A percentile compares a stretch with the other conserved stretches of the same genome.
Conservation (phyloP, 495 filamentous ascomycete genomes). For the Neurospora intermedia region DNA sequence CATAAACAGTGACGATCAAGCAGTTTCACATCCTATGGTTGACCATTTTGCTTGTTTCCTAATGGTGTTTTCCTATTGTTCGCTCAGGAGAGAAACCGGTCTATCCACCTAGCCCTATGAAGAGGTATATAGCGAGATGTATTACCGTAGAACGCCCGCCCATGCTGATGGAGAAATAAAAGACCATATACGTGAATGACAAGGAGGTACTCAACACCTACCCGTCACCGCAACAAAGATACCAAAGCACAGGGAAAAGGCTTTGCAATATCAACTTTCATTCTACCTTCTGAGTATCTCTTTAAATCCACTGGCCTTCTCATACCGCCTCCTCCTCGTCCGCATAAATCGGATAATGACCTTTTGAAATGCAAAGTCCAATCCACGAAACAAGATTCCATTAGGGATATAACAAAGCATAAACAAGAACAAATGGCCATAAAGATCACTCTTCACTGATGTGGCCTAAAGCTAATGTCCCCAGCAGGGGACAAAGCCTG, state of each 20-base stretch:
- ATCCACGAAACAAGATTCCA: not conserved
- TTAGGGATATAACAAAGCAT: not conserved
- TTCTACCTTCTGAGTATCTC: not conserved
- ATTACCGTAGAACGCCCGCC: not conserved
- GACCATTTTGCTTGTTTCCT: not conserved
- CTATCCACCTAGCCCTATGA: not conserved
- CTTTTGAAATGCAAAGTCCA: not conserved
- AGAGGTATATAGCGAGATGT: not conserved
- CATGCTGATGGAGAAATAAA: not conserved
- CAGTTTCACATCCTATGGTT: not conserved
- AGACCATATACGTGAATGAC: not conserved
- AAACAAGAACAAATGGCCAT: conserved; percentile 7
- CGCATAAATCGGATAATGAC: not conserved
- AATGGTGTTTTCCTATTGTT: not conserved
- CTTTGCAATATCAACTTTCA: not conserved
- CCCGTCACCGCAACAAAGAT: not conserved
- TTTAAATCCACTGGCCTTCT: not conserved
- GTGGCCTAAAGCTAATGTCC: not conserved
- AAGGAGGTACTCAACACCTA: not conserved
- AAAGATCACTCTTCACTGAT: conserved; percentile 2
- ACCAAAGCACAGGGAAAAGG: not conserved
- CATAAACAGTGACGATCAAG: too few species aligned
- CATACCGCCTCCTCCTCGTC: not conserved
- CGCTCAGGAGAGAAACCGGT: not conserved
- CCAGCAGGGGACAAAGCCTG: not conserved